phyloP scores from a whole-genome alignment of 2,329 filamentous ascomycete genomes.

The Alternaria viburni region DNA sequence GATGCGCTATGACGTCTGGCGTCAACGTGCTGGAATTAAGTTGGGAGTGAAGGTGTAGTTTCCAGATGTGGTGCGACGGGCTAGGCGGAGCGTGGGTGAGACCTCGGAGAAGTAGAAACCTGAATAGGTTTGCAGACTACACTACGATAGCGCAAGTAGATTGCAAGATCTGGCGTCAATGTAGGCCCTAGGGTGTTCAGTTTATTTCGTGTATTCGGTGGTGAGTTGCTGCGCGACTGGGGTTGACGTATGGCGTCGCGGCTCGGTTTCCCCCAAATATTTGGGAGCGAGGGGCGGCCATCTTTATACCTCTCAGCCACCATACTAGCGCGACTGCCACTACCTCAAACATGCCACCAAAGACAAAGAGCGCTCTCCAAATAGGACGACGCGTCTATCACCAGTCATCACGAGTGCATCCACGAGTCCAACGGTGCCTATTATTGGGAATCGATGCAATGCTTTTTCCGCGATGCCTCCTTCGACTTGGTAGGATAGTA shows the following conservation, averaged over 20 bases:
- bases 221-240: slow-evolving; percentile 10
- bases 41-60: background rate
- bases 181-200: background rate
- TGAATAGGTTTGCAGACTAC: background rate
- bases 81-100: background rate
- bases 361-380: slow-evolving; percentile 2
- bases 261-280: slow-evolving; percentile 18
- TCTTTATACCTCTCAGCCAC: slow-evolving; percentile 17
- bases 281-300: slow-evolving; percentile 13
- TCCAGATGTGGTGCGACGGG: background rate
- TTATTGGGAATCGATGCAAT: background rate
- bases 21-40: background rate
- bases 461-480: background rate
- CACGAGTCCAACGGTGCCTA: background rate
- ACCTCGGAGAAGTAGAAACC: background rate
- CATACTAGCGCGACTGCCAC: slow-evolving; percentile 9
- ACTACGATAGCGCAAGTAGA: background rate
- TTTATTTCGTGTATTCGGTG: background rate
- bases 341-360: slow-evolving; percentile 4
- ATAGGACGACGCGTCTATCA: background rate
- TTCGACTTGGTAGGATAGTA: background rate
- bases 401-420: background rate
- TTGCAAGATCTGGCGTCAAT: background rate
- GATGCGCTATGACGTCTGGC: background rate
- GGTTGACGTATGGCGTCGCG: slow-evolving; percentile 24